Conservation (phyloP, 257 asterid species). For the Solanum ossicruentum region DNA sequence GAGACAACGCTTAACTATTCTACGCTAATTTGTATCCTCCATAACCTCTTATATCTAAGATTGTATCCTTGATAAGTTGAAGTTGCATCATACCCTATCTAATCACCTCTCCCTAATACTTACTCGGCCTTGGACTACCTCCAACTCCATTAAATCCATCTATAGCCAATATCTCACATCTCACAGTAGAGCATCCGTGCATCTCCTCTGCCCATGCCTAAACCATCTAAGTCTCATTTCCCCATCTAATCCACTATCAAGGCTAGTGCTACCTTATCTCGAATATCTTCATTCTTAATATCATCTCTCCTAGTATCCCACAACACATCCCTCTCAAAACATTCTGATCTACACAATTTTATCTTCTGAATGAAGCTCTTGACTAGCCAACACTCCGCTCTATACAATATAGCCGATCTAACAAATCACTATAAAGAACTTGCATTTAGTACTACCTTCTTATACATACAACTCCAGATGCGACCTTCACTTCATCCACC, state of each 20-base stretch:
- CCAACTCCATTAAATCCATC: not conserved
- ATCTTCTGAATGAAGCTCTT: not conserved
- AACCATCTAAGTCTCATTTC: not conserved
- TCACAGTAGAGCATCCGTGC: not conserved
- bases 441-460: not conserved
- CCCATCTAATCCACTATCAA: not conserved
- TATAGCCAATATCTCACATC: not conserved
- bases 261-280: not conserved
- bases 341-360: not conserved
- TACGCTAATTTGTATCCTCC: not conserved
- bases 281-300: not conserved
- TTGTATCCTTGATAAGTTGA: not conserved
- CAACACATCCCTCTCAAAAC: not conserved
- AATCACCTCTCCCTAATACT: not conserved
- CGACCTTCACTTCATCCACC: not conserved
- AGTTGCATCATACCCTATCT: not conserved
- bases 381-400: not conserved
- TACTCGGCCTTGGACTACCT: not conserved
- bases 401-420: not conserved
- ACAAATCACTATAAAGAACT: not conserved
- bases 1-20: not conserved
- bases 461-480: not conserved
- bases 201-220: not conserved
- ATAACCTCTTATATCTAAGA: not conserved
- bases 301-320: not conserved